Conservation (phyloP, 176 grass and related monocot genomes). For the Guadua angustifolia region DNA sequence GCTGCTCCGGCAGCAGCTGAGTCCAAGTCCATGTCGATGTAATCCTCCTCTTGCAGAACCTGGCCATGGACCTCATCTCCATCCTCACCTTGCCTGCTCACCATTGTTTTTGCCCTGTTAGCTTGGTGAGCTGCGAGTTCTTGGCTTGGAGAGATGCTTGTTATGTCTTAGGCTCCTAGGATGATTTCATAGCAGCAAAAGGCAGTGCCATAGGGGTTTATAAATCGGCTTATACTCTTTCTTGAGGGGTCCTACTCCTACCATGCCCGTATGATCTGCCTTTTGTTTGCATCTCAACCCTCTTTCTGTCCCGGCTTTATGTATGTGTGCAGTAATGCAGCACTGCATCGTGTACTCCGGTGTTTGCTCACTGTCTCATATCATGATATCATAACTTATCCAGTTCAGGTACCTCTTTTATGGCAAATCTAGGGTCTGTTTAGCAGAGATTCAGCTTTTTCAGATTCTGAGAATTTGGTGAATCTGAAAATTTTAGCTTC, state of each 20-base stretch:
- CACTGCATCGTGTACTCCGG: not conserved
- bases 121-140: not conserved
- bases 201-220: slow-evolving; percentile 6
- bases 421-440: too few relatives aligned
- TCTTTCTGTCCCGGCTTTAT: slow-evolving; percentile 1
- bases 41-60: slow-evolving; percentile 57
- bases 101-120: slow-evolving; percentile 27
- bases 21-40: slow-evolving; percentile 90
- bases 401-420: too few relatives aligned
- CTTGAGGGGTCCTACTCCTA: slow-evolving; percentile 21
- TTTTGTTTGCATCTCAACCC: slow-evolving; percentile 46
- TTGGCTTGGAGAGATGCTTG: not conserved
- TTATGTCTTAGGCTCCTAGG: not conserved
- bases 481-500: too few relatives aligned
- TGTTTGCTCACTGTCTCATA: not conserved
- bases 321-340: not conserved
- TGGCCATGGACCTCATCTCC: not conserved
- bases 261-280: slow-evolving; percentile 46
- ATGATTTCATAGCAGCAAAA: not conserved
- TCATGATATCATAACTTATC: not conserved
- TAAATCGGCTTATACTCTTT: not conserved
- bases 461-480: too few relatives aligned
- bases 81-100: slow-evolving; percentile 22
- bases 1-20: not conserved
- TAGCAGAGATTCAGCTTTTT: too few relatives aligned